Conservation (phyloP, 495 filamentous ascomycete species). For the Tuber aestivum region DNA sequence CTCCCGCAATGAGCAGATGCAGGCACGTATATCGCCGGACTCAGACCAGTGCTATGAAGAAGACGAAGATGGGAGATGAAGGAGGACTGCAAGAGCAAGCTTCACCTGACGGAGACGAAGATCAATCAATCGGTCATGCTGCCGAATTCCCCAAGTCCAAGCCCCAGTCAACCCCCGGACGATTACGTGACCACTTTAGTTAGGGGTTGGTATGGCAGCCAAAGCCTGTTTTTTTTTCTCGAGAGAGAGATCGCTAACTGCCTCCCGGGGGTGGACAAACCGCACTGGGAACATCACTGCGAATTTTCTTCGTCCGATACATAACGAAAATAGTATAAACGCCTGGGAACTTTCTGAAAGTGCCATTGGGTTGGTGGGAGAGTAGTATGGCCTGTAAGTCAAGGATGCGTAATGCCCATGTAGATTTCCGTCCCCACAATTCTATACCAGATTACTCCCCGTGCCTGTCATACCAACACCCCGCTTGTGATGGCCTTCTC, state of each 20-base stretch:
- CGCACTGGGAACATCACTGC: neutral
- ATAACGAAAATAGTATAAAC: neutral
- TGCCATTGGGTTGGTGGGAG: neutral
- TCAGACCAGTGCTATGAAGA: neutral
- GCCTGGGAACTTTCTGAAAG: neutral
- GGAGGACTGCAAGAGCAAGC: neutral
- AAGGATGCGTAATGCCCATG: neutral
- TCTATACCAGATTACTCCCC: too few relatives aligned
- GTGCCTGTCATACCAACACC: too few relatives aligned
- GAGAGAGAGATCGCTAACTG: neutral
- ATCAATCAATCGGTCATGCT: neutral
- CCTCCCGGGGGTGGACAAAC: neutral
- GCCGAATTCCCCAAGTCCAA: neutral
- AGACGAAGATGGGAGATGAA: neutral
- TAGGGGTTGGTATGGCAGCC: too few relatives aligned
- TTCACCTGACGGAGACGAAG: neutral
- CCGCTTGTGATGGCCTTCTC: too few relatives aligned
- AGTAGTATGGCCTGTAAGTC: neutral
- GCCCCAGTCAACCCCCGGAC: too few relatives aligned
- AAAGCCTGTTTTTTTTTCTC: neutral
- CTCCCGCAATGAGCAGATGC: neutral
- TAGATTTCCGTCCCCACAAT: too few relatives aligned
- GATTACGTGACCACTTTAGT: too few relatives aligned
- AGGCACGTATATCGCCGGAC: neutral
- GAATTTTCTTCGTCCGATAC: too few relatives aligned